Base-by-base conservation (phyloP, 768 basidiomycete species). In the Tephrocybe sp. region DNA sequence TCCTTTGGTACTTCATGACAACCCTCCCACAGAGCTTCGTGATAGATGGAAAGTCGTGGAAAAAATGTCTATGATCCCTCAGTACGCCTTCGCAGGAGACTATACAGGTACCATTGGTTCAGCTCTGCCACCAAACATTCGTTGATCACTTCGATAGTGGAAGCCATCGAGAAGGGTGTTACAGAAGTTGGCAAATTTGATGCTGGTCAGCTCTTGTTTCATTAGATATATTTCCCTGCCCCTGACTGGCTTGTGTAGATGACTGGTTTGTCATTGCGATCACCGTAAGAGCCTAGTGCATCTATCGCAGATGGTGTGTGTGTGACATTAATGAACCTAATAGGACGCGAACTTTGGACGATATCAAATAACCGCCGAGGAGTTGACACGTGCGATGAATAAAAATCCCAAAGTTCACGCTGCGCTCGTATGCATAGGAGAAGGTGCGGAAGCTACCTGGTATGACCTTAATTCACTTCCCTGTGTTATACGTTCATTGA, bases 261-360 rank as follows among this genome's bases (percentile, higher is more conserved):
- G 84, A 85, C 51, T 85, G 82, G 81, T 84, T 84, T 61, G 83
- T 85, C 14, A 84, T 87, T 52, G 78, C 82, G 4, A 78, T 87
- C 41, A 85, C 85, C 11, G 76, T 77, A 51, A 50, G 68, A 43
- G 19, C 14, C 5, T 12, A 16, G 2, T 23, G 6, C 3, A 9
- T 40, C 26, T 6, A 22, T 10, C 16, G 4, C 44, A 17, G 10
- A 14, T 31, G 43, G n/a, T n/a, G n/a, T n/a, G n/a, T n/a, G n/a
- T n/a, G 9, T 17, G 14, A 23, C 23, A 14, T 39, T 23, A 26
- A 43, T 2, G 9, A 19, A 6, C 50, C 16, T 38, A 14, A 23
- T 12, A 78, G 69, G 84, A 87, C 60, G 85, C 84, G 7, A 87
- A 85, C 65, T 85, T 85, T 52, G 77, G 71, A 19, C 71, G 83